Evolutionary conservation across 108 stramenopile species (phyloP).

Genomic region (Mediolabrus comicus): DNA sequence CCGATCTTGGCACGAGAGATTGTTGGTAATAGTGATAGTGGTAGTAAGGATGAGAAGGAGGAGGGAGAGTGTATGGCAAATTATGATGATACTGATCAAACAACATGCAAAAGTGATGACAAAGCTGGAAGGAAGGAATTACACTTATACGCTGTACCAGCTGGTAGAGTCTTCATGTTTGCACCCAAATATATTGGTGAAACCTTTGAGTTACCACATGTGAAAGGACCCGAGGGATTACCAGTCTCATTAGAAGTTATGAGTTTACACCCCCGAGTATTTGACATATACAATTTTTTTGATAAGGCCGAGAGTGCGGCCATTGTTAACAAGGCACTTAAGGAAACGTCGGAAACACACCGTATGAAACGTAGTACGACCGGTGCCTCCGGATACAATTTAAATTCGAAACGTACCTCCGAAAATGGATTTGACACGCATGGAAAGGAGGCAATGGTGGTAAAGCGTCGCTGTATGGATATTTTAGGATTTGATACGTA

Average conservation of each 20-base stretch:
- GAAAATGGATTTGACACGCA: constrained; percentile 91
- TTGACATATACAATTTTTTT: constrained; percentile 89
- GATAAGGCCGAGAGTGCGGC: constrained; percentile 56
- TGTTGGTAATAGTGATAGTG: too few species aligned
- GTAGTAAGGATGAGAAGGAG: background rate
- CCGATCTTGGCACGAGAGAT: constrained; percentile 25
- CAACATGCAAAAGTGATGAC: constrained; percentile 14
- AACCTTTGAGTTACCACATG: constrained; percentile 77
- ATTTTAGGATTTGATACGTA: constrained; percentile 85
- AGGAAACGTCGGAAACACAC: constrained; percentile 68
- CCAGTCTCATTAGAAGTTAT: constrained; percentile 74
- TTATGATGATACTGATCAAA: constrained; percentile 15
- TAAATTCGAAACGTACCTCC: constrained; percentile 66
- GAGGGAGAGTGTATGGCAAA: constrained; percentile 14
- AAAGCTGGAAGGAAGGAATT: constrained; percentile 18
- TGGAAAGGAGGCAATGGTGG: constrained; percentile 59
- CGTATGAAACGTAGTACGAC: constrained; percentile 78
- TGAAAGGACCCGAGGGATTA: constrained; percentile 41
- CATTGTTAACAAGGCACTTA: constrained; percentile 65
- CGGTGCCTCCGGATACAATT: constrained; percentile 59
- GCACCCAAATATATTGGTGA: constrained; percentile 83
- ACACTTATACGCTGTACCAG: constrained; percentile 83
- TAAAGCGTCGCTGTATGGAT: constrained; percentile 54
- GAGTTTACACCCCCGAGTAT: constrained; percentile 67
- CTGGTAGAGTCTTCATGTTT: constrained; percentile 87